Evolutionary conservation across 1,284 basidiomycete species (phyloP), one percentile per base, ranked within the genome.

Genomic region (Bjerkandera adusta): DNA sequence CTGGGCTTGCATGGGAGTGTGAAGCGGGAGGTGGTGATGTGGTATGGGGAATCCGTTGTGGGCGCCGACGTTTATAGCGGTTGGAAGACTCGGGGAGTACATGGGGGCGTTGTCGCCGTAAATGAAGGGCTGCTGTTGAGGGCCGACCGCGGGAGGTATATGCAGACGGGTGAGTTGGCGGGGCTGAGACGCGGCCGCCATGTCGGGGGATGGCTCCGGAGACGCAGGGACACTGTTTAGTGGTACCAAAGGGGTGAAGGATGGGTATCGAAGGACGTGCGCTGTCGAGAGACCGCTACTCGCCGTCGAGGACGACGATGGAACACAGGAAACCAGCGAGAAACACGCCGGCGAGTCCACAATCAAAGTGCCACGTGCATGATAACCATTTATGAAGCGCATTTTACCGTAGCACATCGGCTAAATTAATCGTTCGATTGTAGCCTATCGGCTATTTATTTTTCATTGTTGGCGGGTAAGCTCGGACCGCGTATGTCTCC

Each of bases 1-100:
- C 55, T 73, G 76, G 18, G 75, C 59, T 58, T 87, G 86, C 71
- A 87, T 80, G 36, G 85, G 85, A 2, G 84, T 87, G 60, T 84
- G 85, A 39, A 87, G 57, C 32, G 62, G 62, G 35, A 73, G 58
- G 40, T 58, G 38, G 27, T 36, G 38, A n/a, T 43, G 32, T 45
- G 63, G 51, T 51, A 76, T 63, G 21, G 71, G 72, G 53, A 77
- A 79, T 0, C 73, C 67, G 1, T 81, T 77, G 52, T 78, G 79
- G 64, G 78, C 82, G 36, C 72, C 67, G 29, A 76, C 75, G 55
- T 81, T 79, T 18, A 83, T 57, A 29, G 77, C 70, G 3, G 83
- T 79, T 16, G 80, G 83, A 33, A 85, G 67, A 43, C 73, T 77
- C 5, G 85, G 83, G 2, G 86, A 85, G 61, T 74, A 89, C 54